A percentile compares a stretch with the other conserved stretches of the same genome.
Conservation (phyloP, 1,284 basidiomycete genomes). For the Sporisorium graminicola region DNA sequence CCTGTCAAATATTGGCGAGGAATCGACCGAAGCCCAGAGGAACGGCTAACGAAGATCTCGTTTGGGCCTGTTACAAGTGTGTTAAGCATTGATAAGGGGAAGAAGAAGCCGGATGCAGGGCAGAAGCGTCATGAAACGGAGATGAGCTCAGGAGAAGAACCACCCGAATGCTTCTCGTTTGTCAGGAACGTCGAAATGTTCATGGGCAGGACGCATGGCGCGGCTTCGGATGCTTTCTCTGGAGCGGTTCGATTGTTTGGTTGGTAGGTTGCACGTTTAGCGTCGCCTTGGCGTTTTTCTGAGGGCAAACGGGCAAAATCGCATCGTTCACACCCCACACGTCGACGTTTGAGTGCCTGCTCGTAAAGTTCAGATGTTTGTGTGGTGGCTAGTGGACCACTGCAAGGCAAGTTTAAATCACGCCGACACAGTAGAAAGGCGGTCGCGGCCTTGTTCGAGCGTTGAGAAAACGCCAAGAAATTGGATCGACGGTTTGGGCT, state of each 20-base stretch:
- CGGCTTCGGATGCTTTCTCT: slow-evolving; percentile 7
- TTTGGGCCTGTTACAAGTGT: neutral
- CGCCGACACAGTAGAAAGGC: neutral
- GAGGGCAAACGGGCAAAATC: neutral
- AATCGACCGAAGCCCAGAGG: neutral
- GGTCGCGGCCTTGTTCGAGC: neutral
- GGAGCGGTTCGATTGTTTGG: neutral
- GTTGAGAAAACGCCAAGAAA: slow-evolving; percentile 13
- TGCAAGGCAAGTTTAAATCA: neutral
- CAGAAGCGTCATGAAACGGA: neutral
- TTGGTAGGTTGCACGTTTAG: neutral
- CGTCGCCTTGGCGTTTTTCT: neutral
- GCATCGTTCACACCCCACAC: neutral
- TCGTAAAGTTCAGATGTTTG: too few species aligned
- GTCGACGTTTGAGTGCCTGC: too few species aligned
- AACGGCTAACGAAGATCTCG: neutral
- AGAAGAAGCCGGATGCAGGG: neutral
- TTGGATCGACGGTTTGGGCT: slow-evolving; percentile 1
- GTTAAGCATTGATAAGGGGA: neutral
- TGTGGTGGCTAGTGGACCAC: too few species aligned
- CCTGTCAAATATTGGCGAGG: neutral
- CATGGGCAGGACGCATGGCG: neutral
- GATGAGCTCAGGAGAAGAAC: neutral
- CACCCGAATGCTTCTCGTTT: neutral
- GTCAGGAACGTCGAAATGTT: neutral